Percentiles rank a stretch among this genome's conserved stretches.
Conservation (phyloP, 129 eudicot species). For the Scalesia atractyloides region DNA sequence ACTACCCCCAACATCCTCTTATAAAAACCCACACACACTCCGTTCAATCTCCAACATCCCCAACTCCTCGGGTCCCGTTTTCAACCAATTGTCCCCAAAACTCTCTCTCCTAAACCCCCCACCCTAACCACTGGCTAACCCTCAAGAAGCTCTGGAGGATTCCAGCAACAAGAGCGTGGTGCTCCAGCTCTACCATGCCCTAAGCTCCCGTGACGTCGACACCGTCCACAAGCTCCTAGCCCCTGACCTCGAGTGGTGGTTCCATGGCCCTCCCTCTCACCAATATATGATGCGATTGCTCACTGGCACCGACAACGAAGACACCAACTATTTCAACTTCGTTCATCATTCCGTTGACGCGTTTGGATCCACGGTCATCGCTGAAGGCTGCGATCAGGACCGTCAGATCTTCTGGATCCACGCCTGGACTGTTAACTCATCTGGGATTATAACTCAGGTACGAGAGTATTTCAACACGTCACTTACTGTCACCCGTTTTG, state of each 20-base stretch:
- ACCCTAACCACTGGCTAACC: constrained; percentile 67
- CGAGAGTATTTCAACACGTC: constrained; percentile 93
- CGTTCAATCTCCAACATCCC: constrained; percentile 10
- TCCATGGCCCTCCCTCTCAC: constrained; percentile 99
- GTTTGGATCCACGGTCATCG: constrained; percentile 78
- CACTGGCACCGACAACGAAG: constrained; percentile 57
- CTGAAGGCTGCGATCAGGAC: constrained; percentile 73
- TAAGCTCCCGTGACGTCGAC: constrained; percentile 75
- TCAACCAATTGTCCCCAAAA: neutral
- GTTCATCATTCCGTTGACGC: constrained; percentile 64
- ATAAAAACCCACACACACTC: constrained; percentile 17
- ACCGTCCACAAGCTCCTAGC: constrained; percentile 73
- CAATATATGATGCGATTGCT: constrained; percentile 96
- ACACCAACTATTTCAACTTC: constrained; percentile 44
- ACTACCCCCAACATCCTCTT: constrained; percentile 26
- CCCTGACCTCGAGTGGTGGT: constrained; percentile 99
- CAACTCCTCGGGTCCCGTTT: constrained; percentile 1
- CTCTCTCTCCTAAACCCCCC: neutral
- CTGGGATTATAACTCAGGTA: constrained; percentile 90
- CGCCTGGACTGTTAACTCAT: constrained; percentile 88
- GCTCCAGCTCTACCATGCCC: constrained; percentile 93
- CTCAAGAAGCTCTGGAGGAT: constrained; percentile 83
- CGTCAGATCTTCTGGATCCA: constrained; percentile 84
- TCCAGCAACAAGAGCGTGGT: constrained; percentile 66
- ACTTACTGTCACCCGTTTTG: constrained; percentile 65